Evolutionary conservation across 2,329 filamentous ascomycete genomes (phyloP), one percentile per base, ranked within the genome.

Genomic region (Aspergillus versicolor): DNA sequence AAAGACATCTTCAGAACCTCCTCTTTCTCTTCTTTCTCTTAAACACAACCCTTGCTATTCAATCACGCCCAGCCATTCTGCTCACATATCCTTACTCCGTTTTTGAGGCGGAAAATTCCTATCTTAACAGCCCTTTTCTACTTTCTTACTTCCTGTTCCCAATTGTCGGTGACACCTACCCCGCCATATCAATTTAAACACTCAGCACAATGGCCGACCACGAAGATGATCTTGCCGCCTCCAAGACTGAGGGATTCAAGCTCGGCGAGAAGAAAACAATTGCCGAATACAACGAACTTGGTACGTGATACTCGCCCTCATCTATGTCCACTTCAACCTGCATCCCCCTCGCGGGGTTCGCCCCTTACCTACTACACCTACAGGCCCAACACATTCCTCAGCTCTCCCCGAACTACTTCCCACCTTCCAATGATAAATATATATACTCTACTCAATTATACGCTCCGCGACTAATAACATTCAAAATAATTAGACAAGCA

Each of bases 201-300:
- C 58, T 51, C 54, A 63, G 53, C 75, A 82, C 68, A 68, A 91
- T 91, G 88, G 82, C 87, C 65, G 83, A 86, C 71, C 81, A 88
- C 64, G 84, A 90, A 12, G 91, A 96, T 61, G 93, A 97, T 71
- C 86, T 93, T 66, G 82, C 89, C 76, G 88, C 91, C 63, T 90
- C 94, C 81, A 84, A 88, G 80, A 97, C 92, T 65, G 88, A 92
- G 79, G 93, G 93, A 74, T 97, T 97, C 88, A 97, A 95, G 86
- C 89, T 97, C 73, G 92, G 91, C 66, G 91, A 97, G 85, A 97
- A 97, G 88, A 96, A 97, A 85, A 95, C 91, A 68, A 84, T 99
- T 72, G 90, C 93, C 63, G 90, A 97, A 77, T 97, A 97, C 79
- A 84, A 93, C 73, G 83, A 96, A 76, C 89, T 99, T 79, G 94